These are phyloP conservation scores for Diaporthe velutina DNA, from an alignment of 2,329 filamentous ascomycete species.

Conservation along the genomic window DNA sequence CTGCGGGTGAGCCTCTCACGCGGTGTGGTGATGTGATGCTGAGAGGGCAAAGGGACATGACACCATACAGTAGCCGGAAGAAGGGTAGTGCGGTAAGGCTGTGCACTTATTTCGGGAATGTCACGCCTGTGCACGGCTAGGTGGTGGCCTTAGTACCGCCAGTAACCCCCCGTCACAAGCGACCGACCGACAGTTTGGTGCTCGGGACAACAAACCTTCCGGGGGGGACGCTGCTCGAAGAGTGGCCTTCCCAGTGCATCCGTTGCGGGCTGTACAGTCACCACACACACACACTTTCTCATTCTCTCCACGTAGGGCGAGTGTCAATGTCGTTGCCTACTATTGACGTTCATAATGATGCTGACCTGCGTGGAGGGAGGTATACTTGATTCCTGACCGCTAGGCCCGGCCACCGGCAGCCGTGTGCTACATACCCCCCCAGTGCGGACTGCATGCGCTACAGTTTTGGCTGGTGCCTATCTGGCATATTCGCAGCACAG, in stretches of 20 bases:
- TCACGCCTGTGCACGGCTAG: slow-evolving; percentile 13
- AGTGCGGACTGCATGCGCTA: neutral
- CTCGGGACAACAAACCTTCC: slow-evolving; percentile 16
- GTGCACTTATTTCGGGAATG: slow-evolving; percentile 40
- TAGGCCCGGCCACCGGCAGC: slow-evolving; percentile 27
- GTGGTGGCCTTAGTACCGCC: neutral
- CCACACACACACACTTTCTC: neutral
- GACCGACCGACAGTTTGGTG: neutral
- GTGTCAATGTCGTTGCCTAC: slow-evolving; percentile 15
- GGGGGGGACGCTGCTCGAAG: slow-evolving; percentile 9
- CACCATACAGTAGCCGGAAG: slow-evolving; percentile 13
- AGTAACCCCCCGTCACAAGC: neutral
- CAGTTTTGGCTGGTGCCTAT: slow-evolving; percentile 19
- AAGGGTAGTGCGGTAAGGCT: slow-evolving; percentile 37
- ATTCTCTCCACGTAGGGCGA: neutral
- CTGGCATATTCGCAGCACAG: slow-evolving; percentile 21
- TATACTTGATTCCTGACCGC: slow-evolving; percentile 21
- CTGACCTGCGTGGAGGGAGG: slow-evolving; percentile 1
- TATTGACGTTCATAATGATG: slow-evolving; percentile 19
- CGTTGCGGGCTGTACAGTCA: slow-evolving; percentile 14
- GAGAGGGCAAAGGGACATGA: neutral
- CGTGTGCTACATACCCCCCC: neutral
- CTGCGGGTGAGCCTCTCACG: slow-evolving; percentile 21
- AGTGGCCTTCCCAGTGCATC: slow-evolving; percentile 21
- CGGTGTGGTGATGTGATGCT: slow-evolving; percentile 6